These are phyloP conservation scores for Entomortierella chlamydospora DNA, from an alignment of 192 early-diverging fungal species.

Conservation along the genomic window DNA sequence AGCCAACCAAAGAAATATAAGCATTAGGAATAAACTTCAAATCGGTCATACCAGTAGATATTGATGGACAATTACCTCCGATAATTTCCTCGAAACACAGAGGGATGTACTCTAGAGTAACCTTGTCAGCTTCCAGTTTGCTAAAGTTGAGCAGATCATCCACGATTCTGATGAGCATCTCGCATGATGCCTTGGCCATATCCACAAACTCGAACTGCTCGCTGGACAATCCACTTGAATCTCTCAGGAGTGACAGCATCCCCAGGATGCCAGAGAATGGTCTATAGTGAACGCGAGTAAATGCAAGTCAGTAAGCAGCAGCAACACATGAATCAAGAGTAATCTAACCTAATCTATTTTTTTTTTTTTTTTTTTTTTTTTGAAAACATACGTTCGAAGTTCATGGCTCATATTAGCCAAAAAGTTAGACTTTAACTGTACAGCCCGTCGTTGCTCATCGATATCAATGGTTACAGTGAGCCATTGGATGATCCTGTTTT, in stretches of 20 bases:
- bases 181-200: slow-evolving; percentile 61
- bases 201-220: slow-evolving; percentile 64
- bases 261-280: slow-evolving; percentile 65
- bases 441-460: slow-evolving; percentile 55
- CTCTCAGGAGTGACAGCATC: slow-evolving; percentile 59
- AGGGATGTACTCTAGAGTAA: slow-evolving; percentile 55
- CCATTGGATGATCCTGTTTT: slow-evolving; percentile 47
- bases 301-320: not conserved
- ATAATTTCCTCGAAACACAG: slow-evolving; percentile 57
- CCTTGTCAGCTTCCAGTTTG: slow-evolving; percentile 61
- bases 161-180: slow-evolving; percentile 62
- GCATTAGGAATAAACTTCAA: not conserved
- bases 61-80: slow-evolving; percentile 28
- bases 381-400: slow-evolving; percentile 72
- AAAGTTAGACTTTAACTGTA: slow-evolving; percentile 67
- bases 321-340: no score
- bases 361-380: no score
- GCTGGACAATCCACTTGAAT: slow-evolving; percentile 51
- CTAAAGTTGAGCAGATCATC: slow-evolving; percentile 64
- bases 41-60: not conserved
- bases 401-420: slow-evolving; percentile 86
- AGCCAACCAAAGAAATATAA: not conserved
- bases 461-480: slow-evolving; percentile 52
- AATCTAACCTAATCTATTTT: no score
- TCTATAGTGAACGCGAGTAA: not conserved